These are phyloP conservation scores for Rhodotorula sphaerocarpa DNA, from an alignment of 768 basidiomycete genomes.

Conservation along the genomic window DNA sequence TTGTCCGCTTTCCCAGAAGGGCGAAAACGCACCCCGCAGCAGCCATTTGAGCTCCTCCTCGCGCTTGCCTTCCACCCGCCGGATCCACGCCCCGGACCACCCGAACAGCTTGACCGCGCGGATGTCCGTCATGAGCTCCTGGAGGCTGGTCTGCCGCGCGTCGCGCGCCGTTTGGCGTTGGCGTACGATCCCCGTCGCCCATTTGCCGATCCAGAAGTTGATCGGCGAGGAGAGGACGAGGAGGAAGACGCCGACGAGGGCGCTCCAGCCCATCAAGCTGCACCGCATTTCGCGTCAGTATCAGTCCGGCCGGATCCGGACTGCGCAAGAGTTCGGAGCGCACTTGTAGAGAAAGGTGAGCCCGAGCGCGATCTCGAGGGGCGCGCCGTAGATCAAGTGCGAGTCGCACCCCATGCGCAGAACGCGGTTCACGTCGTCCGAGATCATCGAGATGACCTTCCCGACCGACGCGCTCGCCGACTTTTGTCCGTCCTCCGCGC, in stretches of 20 bases:
- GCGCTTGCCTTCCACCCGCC: conserved; percentile 1
- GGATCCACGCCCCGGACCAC: conserved; percentile 18
- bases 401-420: conserved; percentile 32
- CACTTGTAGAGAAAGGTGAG: conserved; percentile 29
- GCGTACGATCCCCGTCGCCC: not conserved
- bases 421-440: conserved; percentile 54
- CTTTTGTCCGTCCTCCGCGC: conserved; percentile 1
- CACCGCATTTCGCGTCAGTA: not conserved
- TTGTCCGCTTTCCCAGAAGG: too few species aligned
- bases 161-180: conserved; percentile 12
- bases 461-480: conserved; percentile 37
- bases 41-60: conserved; percentile 15
- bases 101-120: conserved; percentile 35
- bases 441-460: conserved; percentile 30
- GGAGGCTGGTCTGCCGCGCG: conserved; percentile 16
- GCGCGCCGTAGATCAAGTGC: conserved; percentile 33
- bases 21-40: conserved; percentile 3
- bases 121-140: conserved; percentile 29
- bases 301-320: not conserved
- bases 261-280: conserved; percentile 37
- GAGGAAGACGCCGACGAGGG: conserved; percentile 26
- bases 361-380: conserved; percentile 28
- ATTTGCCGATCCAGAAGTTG: conserved; percentile 21
- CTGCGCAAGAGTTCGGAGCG: not conserved
- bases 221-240: conserved; percentile 13